Evolutionary conservation across 139 green algal genomes (phyloP), one percentile per base, ranked within the genome.

Genomic region (Tetradesmus lagerheimii): DNA sequence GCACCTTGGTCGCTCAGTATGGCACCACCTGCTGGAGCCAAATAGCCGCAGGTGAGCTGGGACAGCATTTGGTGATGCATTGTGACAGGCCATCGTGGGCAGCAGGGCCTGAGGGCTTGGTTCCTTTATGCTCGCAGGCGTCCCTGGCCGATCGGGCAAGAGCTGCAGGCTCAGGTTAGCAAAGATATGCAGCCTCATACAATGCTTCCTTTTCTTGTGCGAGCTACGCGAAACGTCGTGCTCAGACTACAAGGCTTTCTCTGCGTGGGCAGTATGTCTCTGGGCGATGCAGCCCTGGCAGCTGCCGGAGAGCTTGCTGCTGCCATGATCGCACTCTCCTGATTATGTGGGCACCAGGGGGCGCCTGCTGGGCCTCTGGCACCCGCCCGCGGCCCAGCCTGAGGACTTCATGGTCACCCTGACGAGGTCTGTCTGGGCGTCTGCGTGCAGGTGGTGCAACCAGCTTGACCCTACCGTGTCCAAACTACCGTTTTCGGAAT

Each of bases 381-480:
- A 71, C 57, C 57, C 57, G 18, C 57, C 23, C 57, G 20, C 57
- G 57, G 57, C 57, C 57, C 57, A 71, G 57, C 57, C 57, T 71
- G 57, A 71, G 57, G 57, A 71, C 57, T 16, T 31, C 57, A 71
- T 71, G 57, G 57, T 71, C 57, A 71, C 8, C 57, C 57, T 71
- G 57, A n/a, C 57, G 57, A 71, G 57, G 57, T 71, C 57, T 71
- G 57, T 71, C 57, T 31, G 57, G 57, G 16, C 57, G 57, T 64
- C 14, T 53, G 35, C 16, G 1, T 39, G 74, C 76, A 95, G 94
- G 79, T 96, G 94, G 94, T 86, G 92, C 80, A 96, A 96, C 75
- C 94, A 96, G 77, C 90, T 96, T 5, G 92, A 96, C 80, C 94
- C 94, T 25, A 89, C 92, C 5, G 94, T 96, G 0, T 92, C 90